These are phyloP conservation scores for Phytophthora gonapodyides DNA, from an alignment of 352 stramenopile species.

Conservation along the genomic window DNA sequence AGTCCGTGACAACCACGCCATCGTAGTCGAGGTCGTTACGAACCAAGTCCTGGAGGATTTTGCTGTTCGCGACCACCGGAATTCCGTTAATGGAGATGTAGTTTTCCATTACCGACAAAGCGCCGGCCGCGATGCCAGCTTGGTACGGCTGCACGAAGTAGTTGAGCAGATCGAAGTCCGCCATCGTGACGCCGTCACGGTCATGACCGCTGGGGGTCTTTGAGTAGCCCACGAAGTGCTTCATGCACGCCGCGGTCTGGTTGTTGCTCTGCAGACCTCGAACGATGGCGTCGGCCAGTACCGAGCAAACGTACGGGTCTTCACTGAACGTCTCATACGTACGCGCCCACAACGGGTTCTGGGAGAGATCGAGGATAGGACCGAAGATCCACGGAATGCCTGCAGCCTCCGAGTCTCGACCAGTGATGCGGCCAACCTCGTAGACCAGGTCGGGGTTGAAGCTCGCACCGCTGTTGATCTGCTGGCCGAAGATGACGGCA, in stretches of 20 bases:
- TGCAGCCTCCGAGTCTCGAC: slow-evolving; percentile 81
- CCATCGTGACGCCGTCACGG: slow-evolving; percentile 68
- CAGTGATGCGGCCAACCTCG: slow-evolving; percentile 71
- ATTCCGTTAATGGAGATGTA: slow-evolving; percentile 93
- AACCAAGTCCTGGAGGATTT: slow-evolving; percentile 84
- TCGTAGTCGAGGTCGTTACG: slow-evolving; percentile 80
- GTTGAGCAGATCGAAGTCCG: slow-evolving; percentile 78
- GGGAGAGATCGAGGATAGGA: slow-evolving; percentile 82
- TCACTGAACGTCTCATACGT: slow-evolving; percentile 95
- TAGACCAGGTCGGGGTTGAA: slow-evolving; percentile 88
- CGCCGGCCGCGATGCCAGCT: slow-evolving; percentile 68
- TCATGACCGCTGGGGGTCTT: slow-evolving; percentile 84
- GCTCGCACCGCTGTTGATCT: slow-evolving; percentile 87
- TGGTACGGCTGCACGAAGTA: slow-evolving; percentile 84
- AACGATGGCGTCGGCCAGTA: slow-evolving; percentile 75
- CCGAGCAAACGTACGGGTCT: slow-evolving; percentile 78
- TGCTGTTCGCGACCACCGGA: slow-evolving; percentile 80
- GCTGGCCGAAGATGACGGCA: slow-evolving; percentile 85
- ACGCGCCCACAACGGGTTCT: slow-evolving; percentile 87
- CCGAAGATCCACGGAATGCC: slow-evolving; percentile 92
- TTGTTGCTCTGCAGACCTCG: slow-evolving; percentile 78
- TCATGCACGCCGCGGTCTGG: slow-evolving; percentile 82
- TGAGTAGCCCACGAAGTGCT: slow-evolving; percentile 88
- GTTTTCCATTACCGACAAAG: slow-evolving; percentile 91
- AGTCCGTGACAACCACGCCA: slow-evolving; percentile 91